Conservation (phyloP, 106 monocot genomes). For the Acorus gramineus region DNA sequence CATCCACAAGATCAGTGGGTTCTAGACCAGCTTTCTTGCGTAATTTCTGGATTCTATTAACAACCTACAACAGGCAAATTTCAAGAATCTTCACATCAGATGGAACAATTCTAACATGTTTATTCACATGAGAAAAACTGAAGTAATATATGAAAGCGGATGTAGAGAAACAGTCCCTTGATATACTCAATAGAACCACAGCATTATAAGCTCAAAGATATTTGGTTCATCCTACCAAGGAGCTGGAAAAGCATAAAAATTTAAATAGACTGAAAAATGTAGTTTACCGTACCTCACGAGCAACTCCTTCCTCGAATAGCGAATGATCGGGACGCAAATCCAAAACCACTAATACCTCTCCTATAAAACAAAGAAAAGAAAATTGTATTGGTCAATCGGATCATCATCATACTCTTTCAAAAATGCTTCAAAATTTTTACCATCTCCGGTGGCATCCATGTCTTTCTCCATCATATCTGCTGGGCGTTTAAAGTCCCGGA, state of each 20-base stretch:
- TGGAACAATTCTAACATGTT: no score
- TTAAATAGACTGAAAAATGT: neutral
- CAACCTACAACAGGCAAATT: conserved; percentile 35
- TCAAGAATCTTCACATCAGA: neutral
- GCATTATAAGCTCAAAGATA: no score
- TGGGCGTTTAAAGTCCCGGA: conserved; percentile 77
- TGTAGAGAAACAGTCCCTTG: no score
- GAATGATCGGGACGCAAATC: conserved; percentile 89
- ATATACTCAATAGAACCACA: no score
- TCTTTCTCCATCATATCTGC: conserved; percentile 50
- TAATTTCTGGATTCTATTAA: conserved; percentile 90
- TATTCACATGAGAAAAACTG: no score
- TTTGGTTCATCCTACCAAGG: neutral
- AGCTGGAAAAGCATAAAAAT: neutral
- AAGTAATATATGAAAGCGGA: no score
- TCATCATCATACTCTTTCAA: neutral
- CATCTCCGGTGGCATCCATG: conserved; percentile 93
- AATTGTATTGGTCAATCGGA: neutral
- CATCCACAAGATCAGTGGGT: conserved; percentile 82
- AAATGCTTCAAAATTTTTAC: conserved; percentile 19
- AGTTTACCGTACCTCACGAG: conserved; percentile 64
- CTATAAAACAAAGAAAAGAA: conserved; percentile 20
- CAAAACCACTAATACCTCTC: conserved; percentile 93
- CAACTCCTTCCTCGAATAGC: conserved; percentile 79
- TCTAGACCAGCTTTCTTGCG: conserved; percentile 86